Base-by-base conservation (phyloP, 768 basidiomycete genomes). In the Termitomyces sp. region DNA sequence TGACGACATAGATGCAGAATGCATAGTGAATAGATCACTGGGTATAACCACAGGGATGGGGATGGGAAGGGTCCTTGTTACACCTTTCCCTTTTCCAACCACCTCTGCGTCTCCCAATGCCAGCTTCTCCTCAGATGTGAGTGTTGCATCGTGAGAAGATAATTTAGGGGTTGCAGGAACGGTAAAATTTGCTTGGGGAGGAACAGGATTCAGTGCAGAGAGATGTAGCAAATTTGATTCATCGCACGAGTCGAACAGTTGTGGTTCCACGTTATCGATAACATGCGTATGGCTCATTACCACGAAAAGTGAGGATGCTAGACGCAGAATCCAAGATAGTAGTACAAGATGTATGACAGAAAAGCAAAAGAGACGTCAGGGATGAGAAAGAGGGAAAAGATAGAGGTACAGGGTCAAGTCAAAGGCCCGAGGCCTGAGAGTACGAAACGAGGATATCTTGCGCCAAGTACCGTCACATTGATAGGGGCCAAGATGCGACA, bases 61-160 rank as follows among this genome's bases (percentile, higher is more conserved):
- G 38, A 86, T 84, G 58, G 80, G 76, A 70, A 86, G 67, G 20
- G 85, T 83, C 63, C 74, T 78, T 28, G 82, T 77, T 47, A 78
- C 74, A 43, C 72, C 76, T 70, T 87, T 87, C 55, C 86, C 85
- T 69, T 87, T 86, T 64, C 66, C 75, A 23, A 67, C 63, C 23
- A 66, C 58, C 41, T 56, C 63, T 50, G 46, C 61, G 56, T 52
- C 18, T 48, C 56, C 58, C 46, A 51, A 50, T 30, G 18, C 41
- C 16, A 61, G 56, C 64, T 55, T 53, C 65, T 70, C 70, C 68
- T 61, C 70, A 66, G 72, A 71, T 66, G 69, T 69, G 59, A 64
- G 61, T 53, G 63, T 46, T 43, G 55, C 64, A 70, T 69, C 68
- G 63, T 71, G 70, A 65, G 71, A 70, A 67, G 68, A 62, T 67